phyloP scores from a whole-genome alignment of 495 filamentous ascomycete genomes.

The Viridothelium virens region DNA sequence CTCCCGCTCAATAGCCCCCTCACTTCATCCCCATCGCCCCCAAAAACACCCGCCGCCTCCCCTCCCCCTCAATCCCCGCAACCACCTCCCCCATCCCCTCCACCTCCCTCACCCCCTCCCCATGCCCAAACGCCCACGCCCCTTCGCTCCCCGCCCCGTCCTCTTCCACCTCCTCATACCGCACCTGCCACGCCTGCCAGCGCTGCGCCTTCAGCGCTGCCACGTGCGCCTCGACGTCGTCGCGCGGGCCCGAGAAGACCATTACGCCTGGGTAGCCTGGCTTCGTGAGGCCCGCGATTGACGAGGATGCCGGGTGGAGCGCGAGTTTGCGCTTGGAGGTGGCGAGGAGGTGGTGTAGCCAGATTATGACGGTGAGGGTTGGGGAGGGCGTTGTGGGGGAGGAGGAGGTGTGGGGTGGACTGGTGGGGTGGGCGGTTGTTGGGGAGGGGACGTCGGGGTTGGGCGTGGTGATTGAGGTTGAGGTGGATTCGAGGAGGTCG shows the following conservation, averaged over 20 bases:
- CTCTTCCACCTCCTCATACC: slow-evolving; percentile 30
- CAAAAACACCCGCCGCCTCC: slow-evolving; percentile 30
- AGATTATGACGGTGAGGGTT: slow-evolving; percentile 32
- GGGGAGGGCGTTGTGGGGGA: neutral
- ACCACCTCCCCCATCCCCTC: slow-evolving; percentile 35
- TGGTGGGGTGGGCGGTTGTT: neutral
- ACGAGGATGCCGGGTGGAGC: slow-evolving; percentile 21
- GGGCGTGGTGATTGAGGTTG: neutral
- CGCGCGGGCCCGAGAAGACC: slow-evolving; percentile 30
- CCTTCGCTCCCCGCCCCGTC: no score
- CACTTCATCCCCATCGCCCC: slow-evolving; percentile 36
- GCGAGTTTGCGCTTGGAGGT: slow-evolving; percentile 36
- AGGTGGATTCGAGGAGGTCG: slow-evolving; percentile 17
- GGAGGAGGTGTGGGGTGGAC: no score
- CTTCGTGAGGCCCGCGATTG: slow-evolving; percentile 34
- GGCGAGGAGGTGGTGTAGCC: slow-evolving; percentile 38
- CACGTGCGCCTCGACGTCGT: slow-evolving; percentile 32
- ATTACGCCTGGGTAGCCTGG: slow-evolving; percentile 38
- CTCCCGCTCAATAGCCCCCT: no score
- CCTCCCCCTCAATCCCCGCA: slow-evolving; percentile 28
- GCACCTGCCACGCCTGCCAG: slow-evolving; percentile 38
- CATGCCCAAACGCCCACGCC: slow-evolving; percentile 31
- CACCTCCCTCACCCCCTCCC: slow-evolving; percentile 29
- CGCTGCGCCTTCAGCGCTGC: slow-evolving; percentile 32
- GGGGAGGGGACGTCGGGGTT: neutral